Evolutionary conservation across 148 eudicot genomes (phyloP).

Genomic region (Rhododendron simsii): DNA sequence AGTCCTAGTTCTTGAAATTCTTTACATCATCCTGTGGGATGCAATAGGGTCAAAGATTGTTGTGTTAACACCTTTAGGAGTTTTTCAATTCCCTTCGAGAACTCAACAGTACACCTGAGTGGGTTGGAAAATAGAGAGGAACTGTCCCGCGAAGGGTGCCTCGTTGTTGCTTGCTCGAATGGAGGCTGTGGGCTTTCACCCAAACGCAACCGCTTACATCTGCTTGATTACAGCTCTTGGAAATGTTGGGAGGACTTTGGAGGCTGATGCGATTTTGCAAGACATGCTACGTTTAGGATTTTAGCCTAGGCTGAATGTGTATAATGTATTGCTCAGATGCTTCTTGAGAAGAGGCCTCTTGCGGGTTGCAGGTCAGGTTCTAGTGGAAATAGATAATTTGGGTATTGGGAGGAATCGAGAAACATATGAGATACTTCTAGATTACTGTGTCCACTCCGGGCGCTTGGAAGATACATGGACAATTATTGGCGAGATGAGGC

Average conservation of each 20-base stretch:
- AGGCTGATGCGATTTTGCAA: constrained; percentile 77
- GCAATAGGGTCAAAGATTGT: background rate
- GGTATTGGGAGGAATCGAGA: constrained; percentile 46
- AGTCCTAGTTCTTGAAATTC: background rate
- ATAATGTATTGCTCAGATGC: constrained; percentile 61
- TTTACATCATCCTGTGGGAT: background rate
- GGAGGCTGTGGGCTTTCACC: constrained; percentile 65
- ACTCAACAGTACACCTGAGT: constrained; percentile 13
- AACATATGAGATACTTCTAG: constrained; percentile 69
- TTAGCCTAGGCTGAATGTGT: constrained; percentile 44
- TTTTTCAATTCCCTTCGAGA: constrained; percentile 5
- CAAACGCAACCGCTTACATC: constrained; percentile 41
- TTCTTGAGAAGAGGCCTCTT: constrained; percentile 74
- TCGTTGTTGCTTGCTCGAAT: constrained; percentile 56
- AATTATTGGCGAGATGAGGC: constrained; percentile 53
- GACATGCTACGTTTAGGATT: constrained; percentile 61
- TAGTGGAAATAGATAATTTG: constrained; percentile 39
- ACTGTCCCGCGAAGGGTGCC: constrained; percentile 55
- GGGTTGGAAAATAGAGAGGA: constrained; percentile 31
- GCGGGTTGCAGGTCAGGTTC: constrained; percentile 38
- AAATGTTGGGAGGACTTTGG: constrained; percentile 66
- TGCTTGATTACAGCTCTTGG: constrained; percentile 57
- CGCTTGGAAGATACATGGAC: constrained; percentile 75
- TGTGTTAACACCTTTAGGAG: background rate
- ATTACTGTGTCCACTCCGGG: constrained; percentile 65